A percentile compares a stretch with the other conserved stretches of the same genome.
Conservation (phyloP, 2,329 filamentous ascomycete genomes). For the Chaetomiaceae sp. region DNA sequence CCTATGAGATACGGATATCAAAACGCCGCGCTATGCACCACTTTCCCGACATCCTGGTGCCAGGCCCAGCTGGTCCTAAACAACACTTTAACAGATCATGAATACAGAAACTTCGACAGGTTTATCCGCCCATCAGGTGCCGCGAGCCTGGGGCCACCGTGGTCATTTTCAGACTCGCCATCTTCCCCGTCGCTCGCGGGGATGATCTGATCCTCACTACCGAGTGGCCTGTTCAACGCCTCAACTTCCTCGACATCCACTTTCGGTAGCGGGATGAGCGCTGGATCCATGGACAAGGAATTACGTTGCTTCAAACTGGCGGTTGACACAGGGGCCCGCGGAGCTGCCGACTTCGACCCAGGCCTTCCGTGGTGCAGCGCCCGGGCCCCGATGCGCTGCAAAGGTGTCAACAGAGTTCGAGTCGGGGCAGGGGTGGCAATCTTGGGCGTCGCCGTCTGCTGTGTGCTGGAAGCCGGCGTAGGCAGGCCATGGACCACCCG, state of each 20-base stretch:
- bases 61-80: neutral
- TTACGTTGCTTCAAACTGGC: neutral
- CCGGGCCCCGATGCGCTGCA: constrained; percentile 47
- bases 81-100: constrained; percentile 17
- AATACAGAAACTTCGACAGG: constrained; percentile 44
- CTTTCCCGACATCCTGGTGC: neutral
- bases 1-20: neutral
- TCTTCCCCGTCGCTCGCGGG: constrained; percentile 47
- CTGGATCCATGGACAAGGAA: constrained; percentile 42
- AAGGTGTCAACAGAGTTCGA: constrained; percentile 36
- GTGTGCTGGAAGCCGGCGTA: constrained; percentile 32
- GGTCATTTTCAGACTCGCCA: constrained; percentile 39
- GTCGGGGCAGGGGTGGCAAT: neutral
- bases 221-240: constrained; percentile 41
- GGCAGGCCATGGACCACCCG: constrained; percentile 36
- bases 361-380: constrained; percentile 34
- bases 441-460: constrained; percentile 14
- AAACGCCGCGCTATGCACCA: constrained; percentile 20
- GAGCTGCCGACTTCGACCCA: constrained; percentile 19
- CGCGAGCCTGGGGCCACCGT: constrained; percentile 22
- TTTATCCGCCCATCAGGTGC: constrained; percentile 33
- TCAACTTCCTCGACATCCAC: constrained; percentile 49
- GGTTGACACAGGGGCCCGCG: constrained; percentile 22
- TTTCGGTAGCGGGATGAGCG: constrained; percentile 49
- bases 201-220: constrained; percentile 53